Base-by-base conservation (phyloP, 2,329 filamentous ascomycete species). In the Phyllachora maydis region DNA sequence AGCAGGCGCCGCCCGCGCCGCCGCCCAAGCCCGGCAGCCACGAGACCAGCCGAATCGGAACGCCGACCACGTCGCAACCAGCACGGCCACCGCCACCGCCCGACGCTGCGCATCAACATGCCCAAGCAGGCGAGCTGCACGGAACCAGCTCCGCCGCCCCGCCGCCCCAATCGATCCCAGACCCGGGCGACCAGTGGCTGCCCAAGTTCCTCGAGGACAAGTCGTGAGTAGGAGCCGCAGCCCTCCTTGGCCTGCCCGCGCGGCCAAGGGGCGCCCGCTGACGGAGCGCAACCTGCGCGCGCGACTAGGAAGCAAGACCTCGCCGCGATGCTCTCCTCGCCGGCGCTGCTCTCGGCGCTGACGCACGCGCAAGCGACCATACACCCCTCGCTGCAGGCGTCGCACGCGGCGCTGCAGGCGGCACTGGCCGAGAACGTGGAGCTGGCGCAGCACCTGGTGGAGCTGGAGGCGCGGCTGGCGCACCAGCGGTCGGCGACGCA, bases 191-290 rank as follows among this genome's bases (percentile, higher is more conserved):
- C 24, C 63, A 70, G 31, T 92, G 82, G 82, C 56, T 92, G 3
- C 82, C 82, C 2, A 62, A 65, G 29, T 52, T 68, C 8, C 51
- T 93, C 3, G 65, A 76, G 39, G 76, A 88, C 39, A 90, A 88
- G 53, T 71, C 77, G 81, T 51, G 19, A 20, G 11, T 6, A 8
- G 29, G 33, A 26, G 21, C 20, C 9, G 27, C 25, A 22, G 19
- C 29, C 17, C n/a, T n/a, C 38, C 45, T 36, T 30, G 42, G 6
- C 9, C 9, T 16, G 35, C 18, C 35, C 23, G 30, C 29, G 17
- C 7, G 7, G n/a, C 16, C 16, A 18, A 18, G 7, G 7, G 16
- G 7, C 30, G 25, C 25, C 23, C 16, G 29, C 21, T 19, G 19
- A 27, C 22, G 17, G 30, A 26, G 28, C 12, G 7, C 18, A 5